phyloP scores from a whole-genome alignment of 306 rosid species.

The Vicia faba region DNA sequence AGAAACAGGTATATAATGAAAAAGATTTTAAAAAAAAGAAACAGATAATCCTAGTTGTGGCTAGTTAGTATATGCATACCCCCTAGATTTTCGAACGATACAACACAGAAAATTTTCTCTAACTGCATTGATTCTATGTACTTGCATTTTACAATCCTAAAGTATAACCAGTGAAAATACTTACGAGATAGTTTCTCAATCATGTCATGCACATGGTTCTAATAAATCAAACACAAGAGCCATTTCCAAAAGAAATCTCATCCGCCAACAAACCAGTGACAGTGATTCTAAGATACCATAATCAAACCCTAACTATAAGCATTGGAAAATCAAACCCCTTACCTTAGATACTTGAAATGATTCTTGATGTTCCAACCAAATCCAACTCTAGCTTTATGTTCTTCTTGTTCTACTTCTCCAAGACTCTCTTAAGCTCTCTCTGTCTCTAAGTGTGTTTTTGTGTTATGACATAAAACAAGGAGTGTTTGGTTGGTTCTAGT shows the following conservation, averaged over 20 bases:
- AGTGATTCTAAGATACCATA: not conserved
- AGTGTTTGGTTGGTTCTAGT: too few species aligned
- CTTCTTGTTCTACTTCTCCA: too few species aligned
- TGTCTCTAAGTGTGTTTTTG: too few species aligned
- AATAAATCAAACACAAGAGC: slow-evolving; percentile 3
- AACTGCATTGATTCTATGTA: slow-evolving; percentile 19
- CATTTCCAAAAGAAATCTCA: slow-evolving; percentile 1
- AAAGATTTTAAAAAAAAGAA: not conserved
- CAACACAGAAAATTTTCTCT: not conserved
- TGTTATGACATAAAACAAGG: too few species aligned
- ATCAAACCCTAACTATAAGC: too few species aligned
- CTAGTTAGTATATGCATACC: not conserved
- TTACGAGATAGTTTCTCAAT: not conserved
- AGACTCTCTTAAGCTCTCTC: too few species aligned
- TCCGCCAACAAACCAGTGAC: slow-evolving; percentile 3
- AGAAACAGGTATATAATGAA: slow-evolving; percentile 1
- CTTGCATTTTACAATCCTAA: not conserved
- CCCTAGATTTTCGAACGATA: slow-evolving; percentile 1
- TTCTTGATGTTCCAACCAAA: too few species aligned
- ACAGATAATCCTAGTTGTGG: slow-evolving; percentile 14
- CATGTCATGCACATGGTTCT: slow-evolving; percentile 1
- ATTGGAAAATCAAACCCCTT: too few species aligned
- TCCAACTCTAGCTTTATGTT: too few species aligned
- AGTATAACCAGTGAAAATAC: not conserved
- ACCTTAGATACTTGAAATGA: too few species aligned